phyloP scores from a whole-genome alignment of 1,139 yeast species.

The Citeromyces hawaiiensis region DNA sequence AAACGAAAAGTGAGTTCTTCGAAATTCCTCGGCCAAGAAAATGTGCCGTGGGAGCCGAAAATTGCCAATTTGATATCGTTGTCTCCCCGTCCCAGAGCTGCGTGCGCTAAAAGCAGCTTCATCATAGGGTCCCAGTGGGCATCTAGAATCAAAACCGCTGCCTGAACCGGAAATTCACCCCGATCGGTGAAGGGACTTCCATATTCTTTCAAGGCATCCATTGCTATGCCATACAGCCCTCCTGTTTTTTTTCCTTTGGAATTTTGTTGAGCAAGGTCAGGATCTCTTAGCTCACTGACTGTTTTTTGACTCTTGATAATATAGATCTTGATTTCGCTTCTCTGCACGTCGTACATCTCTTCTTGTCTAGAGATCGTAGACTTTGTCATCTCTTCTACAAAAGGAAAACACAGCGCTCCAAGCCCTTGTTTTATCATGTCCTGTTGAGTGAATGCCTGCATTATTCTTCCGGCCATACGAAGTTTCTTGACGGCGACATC shows the following conservation, averaged over 20 bases:
- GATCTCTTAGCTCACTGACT: slow-evolving; percentile 59
- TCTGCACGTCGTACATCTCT: slow-evolving; percentile 17
- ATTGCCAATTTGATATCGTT: slow-evolving; percentile 65
- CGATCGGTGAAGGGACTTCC: slow-evolving; percentile 42
- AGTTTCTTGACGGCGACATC: slow-evolving; percentile 66
- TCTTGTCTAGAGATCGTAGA: slow-evolving; percentile 39
- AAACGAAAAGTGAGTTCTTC: slow-evolving; percentile 60
- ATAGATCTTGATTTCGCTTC: slow-evolving; percentile 66
- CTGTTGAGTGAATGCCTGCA: slow-evolving; percentile 90
- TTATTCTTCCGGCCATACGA: slow-evolving; percentile 75
- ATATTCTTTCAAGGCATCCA: slow-evolving; percentile 45
- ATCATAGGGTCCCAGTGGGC: slow-evolving; percentile 61
- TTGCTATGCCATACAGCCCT: slow-evolving; percentile 65
- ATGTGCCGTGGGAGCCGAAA: slow-evolving; percentile 87
- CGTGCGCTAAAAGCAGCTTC: slow-evolving; percentile 69
- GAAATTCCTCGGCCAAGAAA: slow-evolving; percentile 75
- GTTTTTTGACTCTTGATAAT: slow-evolving; percentile 55
- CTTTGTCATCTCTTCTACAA: slow-evolving; percentile 49
- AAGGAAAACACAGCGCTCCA: slow-evolving; percentile 69
- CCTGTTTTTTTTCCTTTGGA: slow-evolving; percentile 59
- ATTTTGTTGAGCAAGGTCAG: slow-evolving; percentile 82
- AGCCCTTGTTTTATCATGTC: slow-evolving; percentile 75
- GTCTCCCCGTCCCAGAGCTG: slow-evolving; percentile 88
- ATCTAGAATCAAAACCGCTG: slow-evolving; percentile 78
- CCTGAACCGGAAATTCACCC: slow-evolving; percentile 40